Base-by-base conservation (phyloP, 805 yeast species). In the Priceomyces castillae region DNA sequence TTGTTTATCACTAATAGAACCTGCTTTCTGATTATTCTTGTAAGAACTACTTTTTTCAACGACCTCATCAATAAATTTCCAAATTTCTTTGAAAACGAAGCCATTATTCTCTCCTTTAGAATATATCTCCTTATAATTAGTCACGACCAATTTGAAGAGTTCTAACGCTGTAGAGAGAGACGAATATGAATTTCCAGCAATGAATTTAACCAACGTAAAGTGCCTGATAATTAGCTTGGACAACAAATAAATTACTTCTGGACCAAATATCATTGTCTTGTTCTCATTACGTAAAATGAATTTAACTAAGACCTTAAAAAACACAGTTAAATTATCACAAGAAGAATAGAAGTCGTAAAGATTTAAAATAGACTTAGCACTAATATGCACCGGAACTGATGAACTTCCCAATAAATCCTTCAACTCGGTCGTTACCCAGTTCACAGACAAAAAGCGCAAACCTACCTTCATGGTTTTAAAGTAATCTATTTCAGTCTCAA, bases 401-500 rank as follows among this genome's bases (percentile, higher is more conserved):
- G 73, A 65, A 12, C 57, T 57, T 2, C 61, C 56, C 1, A 67
- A 59, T 1, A 60, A 58, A 0, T 58, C 45, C 46, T 76, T 74
- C 15, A 76, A 55, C 33, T 64, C 67, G 18, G 65, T 65, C 3
- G 80, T 67, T 35, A 74, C 57, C 79, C 80, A 75, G 50, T 76
- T 78, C 2, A 74, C 67, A 4, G 73, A 54, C 46, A 75, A 62
- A 41, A 71, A 73, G 46, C 69, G 68, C 7, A 73, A 60, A 12
- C 80, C 78, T 11, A 69, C 65, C 16, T 74, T 71, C 15, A 66
- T 51, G 1, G 39, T 40, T 3, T 46, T 40, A 7, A 64, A 46
- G 17, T 43, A 44, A 22, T 10, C 35, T 14, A 49, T 44, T 6
- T 51, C 47, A 4, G 49, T 48, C 3, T 48, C 43, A 2, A 44